Percentiles rank a stretch among this genome's conserved stretches.
Conservation (phyloP, 2,329 filamentous ascomycete species). For the Shiraia bambusicola region DNA sequence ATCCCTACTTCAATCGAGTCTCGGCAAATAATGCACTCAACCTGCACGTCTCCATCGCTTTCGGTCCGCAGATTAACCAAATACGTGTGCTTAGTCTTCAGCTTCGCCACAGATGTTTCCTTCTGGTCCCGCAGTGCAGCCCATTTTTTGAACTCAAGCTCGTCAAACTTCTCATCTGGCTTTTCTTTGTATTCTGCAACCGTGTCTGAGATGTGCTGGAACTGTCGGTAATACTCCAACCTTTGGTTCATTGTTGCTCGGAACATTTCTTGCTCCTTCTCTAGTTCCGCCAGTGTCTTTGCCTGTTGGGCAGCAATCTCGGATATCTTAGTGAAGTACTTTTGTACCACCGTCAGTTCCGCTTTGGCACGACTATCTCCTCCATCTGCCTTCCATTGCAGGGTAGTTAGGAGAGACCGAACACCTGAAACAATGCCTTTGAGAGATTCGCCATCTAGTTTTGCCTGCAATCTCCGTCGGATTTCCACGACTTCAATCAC, state of each 20-base stretch:
- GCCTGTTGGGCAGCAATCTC: constrained; percentile 54
- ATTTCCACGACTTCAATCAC: constrained; percentile 55
- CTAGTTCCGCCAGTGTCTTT: constrained; percentile 54
- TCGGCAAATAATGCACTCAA: constrained; percentile 85
- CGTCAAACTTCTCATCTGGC: constrained; percentile 59
- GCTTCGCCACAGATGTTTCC: constrained; percentile 60
- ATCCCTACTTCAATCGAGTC: constrained; percentile 74
- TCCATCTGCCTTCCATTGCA: constrained; percentile 59
- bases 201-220: constrained; percentile 88
- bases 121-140: constrained; percentile 53
- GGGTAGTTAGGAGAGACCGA: constrained; percentile 61
- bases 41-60: constrained; percentile 55
- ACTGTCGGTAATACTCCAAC: constrained; percentile 84
- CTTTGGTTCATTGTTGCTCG: constrained; percentile 79
- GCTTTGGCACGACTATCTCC: constrained; percentile 58
- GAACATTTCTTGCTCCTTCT: constrained; percentile 75
- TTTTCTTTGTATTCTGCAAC: constrained; percentile 73
- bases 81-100: constrained; percentile 76
- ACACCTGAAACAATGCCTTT: constrained; percentile 70
- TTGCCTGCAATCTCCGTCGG: constrained; percentile 54
- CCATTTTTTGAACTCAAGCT: constrained; percentile 47
- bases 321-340: constrained; percentile 63
- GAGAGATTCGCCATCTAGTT: constrained; percentile 61
- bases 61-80: constrained; percentile 64
- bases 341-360: constrained; percentile 66